Evolutionary conservation across 148 eudicot species (phyloP).

Genomic region (Agrostemma githago): DNA sequence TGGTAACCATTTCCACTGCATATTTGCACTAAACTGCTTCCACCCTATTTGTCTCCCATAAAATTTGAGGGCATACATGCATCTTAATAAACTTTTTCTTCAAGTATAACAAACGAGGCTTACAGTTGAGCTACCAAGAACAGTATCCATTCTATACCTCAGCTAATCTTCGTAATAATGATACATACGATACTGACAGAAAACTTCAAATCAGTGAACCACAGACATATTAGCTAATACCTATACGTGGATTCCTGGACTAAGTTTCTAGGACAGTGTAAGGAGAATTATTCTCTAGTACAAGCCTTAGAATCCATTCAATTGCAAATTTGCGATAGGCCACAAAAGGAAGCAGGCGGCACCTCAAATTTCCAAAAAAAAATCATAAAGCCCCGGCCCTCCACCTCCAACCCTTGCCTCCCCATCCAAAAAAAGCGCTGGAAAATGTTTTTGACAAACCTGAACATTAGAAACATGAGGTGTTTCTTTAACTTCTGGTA

Average conservation of each 20-base stretch:
- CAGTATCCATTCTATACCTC: not conserved
- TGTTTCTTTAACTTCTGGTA: conserved; percentile 33
- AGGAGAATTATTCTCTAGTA: not conserved
- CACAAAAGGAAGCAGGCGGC: conserved; percentile 5
- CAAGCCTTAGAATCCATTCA: not conserved
- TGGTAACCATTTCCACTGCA: not conserved
- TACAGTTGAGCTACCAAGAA: not conserved
- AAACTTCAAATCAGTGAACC: not conserved
- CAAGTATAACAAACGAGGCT: too few species aligned
- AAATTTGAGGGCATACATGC: too few species aligned
- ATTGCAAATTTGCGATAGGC: not conserved
- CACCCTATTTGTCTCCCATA: too few species aligned
- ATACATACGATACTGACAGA: not conserved
- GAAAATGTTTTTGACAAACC: conserved; percentile 27
- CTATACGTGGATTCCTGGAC: not conserved
- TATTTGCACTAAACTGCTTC: too few species aligned
- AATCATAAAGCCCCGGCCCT: not conserved
- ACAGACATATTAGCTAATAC: not conserved
- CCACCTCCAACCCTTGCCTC: not conserved
- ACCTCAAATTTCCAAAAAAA: not conserved
- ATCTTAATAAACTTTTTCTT: too few species aligned
- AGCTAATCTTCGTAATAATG: not conserved
- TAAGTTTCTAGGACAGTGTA: not conserved
- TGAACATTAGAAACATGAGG: conserved; percentile 31
- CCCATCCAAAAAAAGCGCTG: not conserved